Evolutionary conservation across 306 rosid species (phyloP), one percentile per base, ranked within the genome.

Genomic region (Hippophae gyantsensis): DNA sequence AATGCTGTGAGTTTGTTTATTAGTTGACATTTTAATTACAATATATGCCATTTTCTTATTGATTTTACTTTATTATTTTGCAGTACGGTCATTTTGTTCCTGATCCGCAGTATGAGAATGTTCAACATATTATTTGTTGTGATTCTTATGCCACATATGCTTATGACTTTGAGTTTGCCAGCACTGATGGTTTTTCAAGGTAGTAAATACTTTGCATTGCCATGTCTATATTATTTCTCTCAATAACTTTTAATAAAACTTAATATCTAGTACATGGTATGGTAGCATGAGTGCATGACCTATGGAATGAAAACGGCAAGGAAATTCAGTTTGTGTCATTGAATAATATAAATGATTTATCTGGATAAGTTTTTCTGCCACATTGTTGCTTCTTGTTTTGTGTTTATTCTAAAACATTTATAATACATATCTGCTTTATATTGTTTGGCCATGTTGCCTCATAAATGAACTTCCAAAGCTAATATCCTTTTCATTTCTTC

Each of bases 31-130:
- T 73, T 42, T 25, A 26, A 49, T 57, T 62, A 46, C 54, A 25
- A 68, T 26, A 45, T 61, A 53, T 54, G 26, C 43, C 54, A 49
- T 66, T 64, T 69, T 9, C 68, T 72, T 65, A 42, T 69, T 51
- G 43, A 64, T 48, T 72, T 78, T 63, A 43, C 46, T 70, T 60
- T 52, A 43, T 61, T 32, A 18, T 65, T 51, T 52, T 79, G 96
- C 96, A 90, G 98, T 90, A 83, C 74, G 98, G 98, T 58, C 98
- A 90, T 84, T 90, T 90, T 80, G 87, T 90, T 78, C 96, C 98
- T 44, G 98, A 90, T 76, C 98, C 98, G 51, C 96, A 87, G 74
- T 90, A 90, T 74, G 96, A 90, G 72, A 85, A 90, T 76, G 98
- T 90, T 71, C 98, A 90, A 69, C 98, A 90, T 67, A 72, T 90